These are phyloP conservation scores for Erodium maritimum DNA, from an alignment of 345 rosid species.

Conservation along the genomic window DNA sequence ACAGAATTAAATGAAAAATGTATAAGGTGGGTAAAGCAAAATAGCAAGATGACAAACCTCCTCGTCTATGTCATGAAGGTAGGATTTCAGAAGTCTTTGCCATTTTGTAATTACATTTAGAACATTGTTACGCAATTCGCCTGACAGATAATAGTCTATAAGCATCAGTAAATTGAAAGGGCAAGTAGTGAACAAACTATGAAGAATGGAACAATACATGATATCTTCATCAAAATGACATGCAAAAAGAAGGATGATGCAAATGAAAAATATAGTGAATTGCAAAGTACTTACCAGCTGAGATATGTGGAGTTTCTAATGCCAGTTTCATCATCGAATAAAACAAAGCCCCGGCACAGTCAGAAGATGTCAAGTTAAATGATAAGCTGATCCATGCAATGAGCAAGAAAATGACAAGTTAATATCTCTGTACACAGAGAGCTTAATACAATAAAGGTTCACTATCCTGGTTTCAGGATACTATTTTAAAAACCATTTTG, in stretches of 20 bases:
- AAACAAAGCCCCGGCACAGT: conserved; percentile 83
- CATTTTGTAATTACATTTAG: conserved; percentile 29
- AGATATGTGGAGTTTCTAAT: conserved; percentile 35
- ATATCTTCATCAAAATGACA: not conserved
- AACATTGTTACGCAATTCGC: conserved; percentile 42
- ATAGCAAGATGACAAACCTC: too few relatives aligned
- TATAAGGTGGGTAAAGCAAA: not conserved
- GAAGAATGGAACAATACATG: not conserved
- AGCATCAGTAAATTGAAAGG: not conserved
- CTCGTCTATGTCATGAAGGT: conserved; percentile 61
- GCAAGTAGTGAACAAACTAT: not conserved
- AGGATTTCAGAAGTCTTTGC: conserved; percentile 54
- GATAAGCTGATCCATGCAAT: conserved; percentile 48
- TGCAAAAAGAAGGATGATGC: not conserved
- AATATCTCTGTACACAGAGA: too few relatives aligned
- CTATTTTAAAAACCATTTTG: too few relatives aligned
- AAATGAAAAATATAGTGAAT: not conserved
- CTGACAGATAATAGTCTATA: conserved; percentile 24
- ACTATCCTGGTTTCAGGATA: too few relatives aligned
- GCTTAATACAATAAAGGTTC: too few relatives aligned
- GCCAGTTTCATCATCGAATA: conserved; percentile 80
- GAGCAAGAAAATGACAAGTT: conserved; percentile 1
- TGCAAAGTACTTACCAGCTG: conserved; percentile 23
- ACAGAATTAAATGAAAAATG: not conserved
- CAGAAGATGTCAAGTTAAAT: conserved; percentile 64